Evolutionary conservation across 768 basidiomycete genomes (phyloP).

Genomic region (Naematelia aurantialba): DNA sequence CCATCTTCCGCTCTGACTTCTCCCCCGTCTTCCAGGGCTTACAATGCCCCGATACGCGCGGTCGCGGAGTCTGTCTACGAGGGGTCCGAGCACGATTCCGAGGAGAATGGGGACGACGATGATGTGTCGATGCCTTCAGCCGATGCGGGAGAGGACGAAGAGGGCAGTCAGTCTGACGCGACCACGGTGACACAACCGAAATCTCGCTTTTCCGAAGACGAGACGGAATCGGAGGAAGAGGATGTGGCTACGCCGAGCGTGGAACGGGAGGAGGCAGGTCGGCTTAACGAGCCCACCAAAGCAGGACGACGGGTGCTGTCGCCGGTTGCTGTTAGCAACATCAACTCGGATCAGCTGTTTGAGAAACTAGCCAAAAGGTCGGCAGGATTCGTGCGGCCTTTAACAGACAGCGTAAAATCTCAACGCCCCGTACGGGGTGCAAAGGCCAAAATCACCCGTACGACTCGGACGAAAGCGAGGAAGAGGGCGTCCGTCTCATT

Average conservation of each 20-base stretch:
- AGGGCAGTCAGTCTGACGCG: constrained; percentile 29
- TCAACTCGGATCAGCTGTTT: constrained; percentile 15
- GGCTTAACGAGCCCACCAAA: background rate
- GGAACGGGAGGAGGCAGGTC: background rate
- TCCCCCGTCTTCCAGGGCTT: background rate
- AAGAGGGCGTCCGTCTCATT: constrained; percentile 1
- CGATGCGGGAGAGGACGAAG: constrained; percentile 10
- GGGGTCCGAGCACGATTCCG: constrained; percentile 10
- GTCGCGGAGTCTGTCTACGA: background rate
- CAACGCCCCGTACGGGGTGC: background rate
- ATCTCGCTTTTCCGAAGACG: constrained; percentile 2
- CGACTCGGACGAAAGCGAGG: background rate
- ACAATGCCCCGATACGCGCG: background rate
- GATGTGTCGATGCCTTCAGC: constrained; percentile 6
- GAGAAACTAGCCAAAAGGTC: constrained; percentile 3
- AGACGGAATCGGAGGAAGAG: constrained; percentile 1
- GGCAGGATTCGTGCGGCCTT: background rate
- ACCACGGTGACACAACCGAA: constrained; percentile 27
- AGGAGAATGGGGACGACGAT: constrained; percentile 10
- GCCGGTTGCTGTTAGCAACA: background rate
- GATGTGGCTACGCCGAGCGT: background rate
- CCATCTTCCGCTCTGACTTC: background rate
- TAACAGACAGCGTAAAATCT: background rate
- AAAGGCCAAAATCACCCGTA: background rate
- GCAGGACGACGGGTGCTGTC: background rate